Conservation (phyloP, 2,329 filamentous ascomycete genomes). For the Acephala macrosclerotiorum region DNA sequence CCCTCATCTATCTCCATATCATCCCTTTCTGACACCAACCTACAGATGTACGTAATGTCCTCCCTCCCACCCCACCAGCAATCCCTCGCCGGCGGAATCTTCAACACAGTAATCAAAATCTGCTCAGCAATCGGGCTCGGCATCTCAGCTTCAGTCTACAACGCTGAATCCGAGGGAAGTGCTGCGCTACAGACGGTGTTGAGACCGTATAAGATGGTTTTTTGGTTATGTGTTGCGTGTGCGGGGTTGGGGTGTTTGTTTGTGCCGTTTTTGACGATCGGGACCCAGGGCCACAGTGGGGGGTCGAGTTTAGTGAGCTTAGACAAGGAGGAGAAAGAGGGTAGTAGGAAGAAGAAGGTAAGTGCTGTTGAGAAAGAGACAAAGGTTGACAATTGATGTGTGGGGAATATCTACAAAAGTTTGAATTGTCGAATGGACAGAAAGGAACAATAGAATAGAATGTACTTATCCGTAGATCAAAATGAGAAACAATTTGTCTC, state of each 20-base stretch:
- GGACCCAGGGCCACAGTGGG: constrained; percentile 55
- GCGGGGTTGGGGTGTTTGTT: constrained; percentile 53
- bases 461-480: too few species aligned
- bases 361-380: background rate
- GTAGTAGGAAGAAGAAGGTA: background rate
- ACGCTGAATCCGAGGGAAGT: constrained; percentile 50
- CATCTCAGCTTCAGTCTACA: constrained; percentile 67
- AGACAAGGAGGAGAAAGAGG: background rate
- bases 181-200: constrained; percentile 30
- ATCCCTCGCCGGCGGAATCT: constrained; percentile 70
- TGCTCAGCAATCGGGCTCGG: constrained; percentile 64
- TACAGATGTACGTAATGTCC: constrained; percentile 73
- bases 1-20: too few species aligned
- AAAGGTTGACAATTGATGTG: background rate
- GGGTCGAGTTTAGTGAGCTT: constrained; percentile 12
- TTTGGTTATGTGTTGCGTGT: constrained; percentile 56
- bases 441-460: too few species aligned
- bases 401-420: too few species aligned
- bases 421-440: too few species aligned
- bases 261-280: constrained; percentile 58
- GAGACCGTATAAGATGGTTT: constrained; percentile 58
- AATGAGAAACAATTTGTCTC: too few species aligned
- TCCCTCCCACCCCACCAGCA: constrained; percentile 64
- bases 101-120: constrained; percentile 67
- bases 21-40: too few species aligned